Evolutionary conservation across 371 early-diverging fungal species (phyloP).

Genomic region (Lichtheimia ornata): DNA sequence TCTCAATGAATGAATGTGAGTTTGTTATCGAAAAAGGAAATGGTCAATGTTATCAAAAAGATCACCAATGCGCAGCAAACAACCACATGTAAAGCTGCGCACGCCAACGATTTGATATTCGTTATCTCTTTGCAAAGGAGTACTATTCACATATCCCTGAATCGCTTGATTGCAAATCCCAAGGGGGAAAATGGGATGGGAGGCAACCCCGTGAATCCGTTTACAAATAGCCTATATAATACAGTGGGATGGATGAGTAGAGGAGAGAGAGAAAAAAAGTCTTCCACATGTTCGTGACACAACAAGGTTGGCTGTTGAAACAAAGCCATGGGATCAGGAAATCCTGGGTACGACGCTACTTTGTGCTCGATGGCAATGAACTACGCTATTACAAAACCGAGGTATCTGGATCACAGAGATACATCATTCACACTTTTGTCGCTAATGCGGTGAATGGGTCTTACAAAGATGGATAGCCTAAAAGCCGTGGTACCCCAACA

Average conservation of each 20-base stretch:
- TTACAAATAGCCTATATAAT: no score
- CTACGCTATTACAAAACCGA: conserved; percentile 18
- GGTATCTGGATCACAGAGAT: conserved; percentile 5
- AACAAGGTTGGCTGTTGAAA: conserved; percentile 33
- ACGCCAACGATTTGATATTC: no score
- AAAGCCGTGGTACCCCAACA: neutral
- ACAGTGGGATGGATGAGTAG: neutral
- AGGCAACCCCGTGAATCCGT: no score
- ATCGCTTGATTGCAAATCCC: no score
- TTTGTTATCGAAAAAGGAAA: no score
- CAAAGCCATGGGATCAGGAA: conserved; percentile 38
- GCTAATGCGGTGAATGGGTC: neutral
- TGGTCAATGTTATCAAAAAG: no score
- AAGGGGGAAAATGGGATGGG: no score
- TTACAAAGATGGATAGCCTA: neutral
- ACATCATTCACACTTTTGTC: neutral
- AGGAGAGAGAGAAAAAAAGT: neutral
- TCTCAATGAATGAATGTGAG: no score
- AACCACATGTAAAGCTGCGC: no score
- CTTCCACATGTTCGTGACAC: neutral
- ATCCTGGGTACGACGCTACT: conserved; percentile 13
- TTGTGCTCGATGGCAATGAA: conserved; percentile 17
- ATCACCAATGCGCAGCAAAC: no score
- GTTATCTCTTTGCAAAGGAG: no score
- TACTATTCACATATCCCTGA: no score